Percentiles rank a stretch among this genome's conserved stretches.
These are phyloP conservation scores for Emmonsia crescens DNA, from an alignment of 2,329 filamentous ascomycete species.

Conservation along the genomic window DNA sequence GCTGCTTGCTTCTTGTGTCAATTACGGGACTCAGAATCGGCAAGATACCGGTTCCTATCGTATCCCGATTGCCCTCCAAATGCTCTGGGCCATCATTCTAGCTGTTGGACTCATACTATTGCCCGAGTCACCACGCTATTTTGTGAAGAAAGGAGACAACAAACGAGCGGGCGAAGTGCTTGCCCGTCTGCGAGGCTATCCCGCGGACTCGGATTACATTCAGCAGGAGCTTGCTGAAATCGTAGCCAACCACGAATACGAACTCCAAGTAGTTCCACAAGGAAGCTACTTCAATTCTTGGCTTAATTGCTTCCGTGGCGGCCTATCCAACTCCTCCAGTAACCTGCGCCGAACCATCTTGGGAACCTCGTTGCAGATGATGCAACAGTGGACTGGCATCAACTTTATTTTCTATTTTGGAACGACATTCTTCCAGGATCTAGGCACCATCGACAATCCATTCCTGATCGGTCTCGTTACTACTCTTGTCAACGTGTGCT, in stretches of 20 bases:
- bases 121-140: slow-evolving; percentile 78
- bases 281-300: slow-evolving; percentile 57
- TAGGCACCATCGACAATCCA: slow-evolving; percentile 62
- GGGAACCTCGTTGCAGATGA: slow-evolving; percentile 66
- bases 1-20: slow-evolving; percentile 61
- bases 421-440: slow-evolving; percentile 70
- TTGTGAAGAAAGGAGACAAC: slow-evolving; percentile 64
- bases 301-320: slow-evolving; percentile 53
- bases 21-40: slow-evolving; percentile 58
- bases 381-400: slow-evolving; percentile 74
- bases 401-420: slow-evolving; percentile 88
- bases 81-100: slow-evolving; percentile 69
- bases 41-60: slow-evolving; percentile 59
- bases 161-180: slow-evolving; percentile 54
- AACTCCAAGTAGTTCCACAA: slow-evolving; percentile 56
- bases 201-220: slow-evolving; percentile 61
- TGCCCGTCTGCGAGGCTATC: slow-evolving; percentile 61
- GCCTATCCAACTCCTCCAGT: slow-evolving; percentile 42
- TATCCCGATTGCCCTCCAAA: slow-evolving; percentile 71
- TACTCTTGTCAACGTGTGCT: slow-evolving; percentile 76
- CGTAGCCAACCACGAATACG: slow-evolving; percentile 80
- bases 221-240: slow-evolving; percentile 73
- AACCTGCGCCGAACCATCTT: slow-evolving; percentile 57
- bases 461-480: slow-evolving; percentile 81
- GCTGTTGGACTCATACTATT: slow-evolving; percentile 61